Base-by-base conservation (phyloP, 345 rosid species). In the Syzygium grande region DNA sequence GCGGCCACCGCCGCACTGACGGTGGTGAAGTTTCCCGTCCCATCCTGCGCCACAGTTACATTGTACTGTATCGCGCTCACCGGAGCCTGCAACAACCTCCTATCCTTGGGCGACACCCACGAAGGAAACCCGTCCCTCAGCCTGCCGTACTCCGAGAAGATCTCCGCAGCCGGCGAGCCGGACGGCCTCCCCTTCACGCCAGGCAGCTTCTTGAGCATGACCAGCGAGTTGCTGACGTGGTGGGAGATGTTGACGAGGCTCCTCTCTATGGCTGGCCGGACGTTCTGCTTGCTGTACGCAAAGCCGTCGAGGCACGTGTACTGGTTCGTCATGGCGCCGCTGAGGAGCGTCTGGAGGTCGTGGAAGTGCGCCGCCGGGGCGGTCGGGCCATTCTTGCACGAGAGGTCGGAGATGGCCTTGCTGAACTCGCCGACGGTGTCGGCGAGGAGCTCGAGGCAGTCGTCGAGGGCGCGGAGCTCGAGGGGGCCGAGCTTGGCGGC, bases 271-370 rank as follows among this genome's bases (percentile, higher is more conserved):
- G 55, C 46, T 7, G 90, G 88, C 85, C 93, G 89, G 38, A 94
- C 88, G 11, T 87, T 84, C 23, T 90, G 92, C 29, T 86, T 89
- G 84, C 93, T 88, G 77, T 88, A 88, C 21, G 92, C 91, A 51
- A 97, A 95, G 88, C 99, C 98, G 52, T 96, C 97, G 14, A 97
- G 98, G 85, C 98, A 97, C 68, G 99, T 97, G 94, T 94, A 95
- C 92, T 95, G 97, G 88, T 96, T 95, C 29, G 98, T 96, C 93
- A 96, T 95, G 79, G 98, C 95, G 25, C 89, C 94, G 89, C 97
- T 95, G 30, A 96, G 88, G 56, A 97, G 86, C 53, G 97, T 95
- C 68, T 91, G 94, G 88, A 96, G 77, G 87, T 93, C 94, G 63
- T 92, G 92, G 94, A 84, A 87, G 86, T 91, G 89, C 77, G 78